Evolutionary conservation across 768 basidiomycete species (phyloP), one percentile per base, ranked within the genome.

Genomic region (Coprinopsis cinerea): DNA sequence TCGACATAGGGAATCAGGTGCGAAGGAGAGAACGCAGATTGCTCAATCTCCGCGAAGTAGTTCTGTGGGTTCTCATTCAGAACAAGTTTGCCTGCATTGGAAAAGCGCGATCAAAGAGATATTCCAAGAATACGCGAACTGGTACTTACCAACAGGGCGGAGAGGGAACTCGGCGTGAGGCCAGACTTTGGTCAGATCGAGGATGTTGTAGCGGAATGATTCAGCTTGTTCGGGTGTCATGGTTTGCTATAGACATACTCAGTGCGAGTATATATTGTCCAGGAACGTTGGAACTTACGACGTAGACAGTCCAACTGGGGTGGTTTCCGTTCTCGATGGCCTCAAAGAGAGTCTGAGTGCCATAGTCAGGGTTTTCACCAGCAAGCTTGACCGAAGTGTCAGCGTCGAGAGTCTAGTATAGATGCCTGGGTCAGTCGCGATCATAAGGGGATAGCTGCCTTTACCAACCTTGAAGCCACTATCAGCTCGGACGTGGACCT

Each of bases 41-140:
- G 92, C 67, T 98, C 94, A 40, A 93, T 84, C 71, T 97, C 94
- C 44, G 92, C 84, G 52, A 96, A 96, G 78, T 92, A 96, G 72
- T 92, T 91, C 63, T 84, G 72, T 17, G 77, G 73, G 61, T 88
- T 86, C 67, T 87, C 77, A 64, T 90, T 78, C 55, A 90, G 77
- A 18, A 88, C 85, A 49, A 96, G 71, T n/a, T n/a, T n/a, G n/a
- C n/a, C n/a, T n/a, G n/a, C 30, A 32, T 32, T 15, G 15, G 30
- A 7, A 32, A 32, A 32, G 7, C 30, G 30, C 9, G 30, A 15
- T 7, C 7, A 32, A 32, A 7, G 30, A 7, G 15, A 7, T 32
- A 7, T 32, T 15, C 30, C 30, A 7, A 15, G 30, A 7, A 7
- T 32, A 32, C 30, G 7, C 9, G 15, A 7, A 15, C 15, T 15